phyloP scores from a whole-genome alignment of 768 basidiomycete genomes.

The Serendipita sp. region DNA sequence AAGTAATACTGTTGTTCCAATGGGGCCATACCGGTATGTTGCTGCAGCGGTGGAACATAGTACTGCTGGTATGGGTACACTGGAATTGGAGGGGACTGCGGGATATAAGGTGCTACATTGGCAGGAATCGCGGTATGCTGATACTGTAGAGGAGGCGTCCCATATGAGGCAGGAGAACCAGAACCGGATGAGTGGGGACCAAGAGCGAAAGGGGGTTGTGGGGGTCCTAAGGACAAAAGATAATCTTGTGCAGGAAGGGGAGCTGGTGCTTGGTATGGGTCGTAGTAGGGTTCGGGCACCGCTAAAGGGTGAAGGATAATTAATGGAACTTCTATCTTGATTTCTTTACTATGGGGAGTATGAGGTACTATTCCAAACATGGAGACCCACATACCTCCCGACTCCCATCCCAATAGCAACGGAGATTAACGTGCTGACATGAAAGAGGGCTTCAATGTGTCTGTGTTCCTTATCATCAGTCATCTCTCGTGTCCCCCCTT shows the following conservation, averaged over 20 bases:
- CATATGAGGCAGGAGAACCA: conserved; percentile 4
- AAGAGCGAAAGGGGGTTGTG: not conserved
- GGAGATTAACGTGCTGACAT: conserved; percentile 45
- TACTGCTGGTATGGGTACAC: conserved; percentile 3
- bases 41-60: not conserved
- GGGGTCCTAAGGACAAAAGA: not conserved
- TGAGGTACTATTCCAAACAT: conserved; percentile 7
- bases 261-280: conserved; percentile 12
- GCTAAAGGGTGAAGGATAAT: conserved; percentile 48
- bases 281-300: conserved; percentile 23
- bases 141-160: conserved; percentile 3
- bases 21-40: conserved; percentile 8
- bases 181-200: not conserved
- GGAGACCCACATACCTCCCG: conserved; percentile 7
- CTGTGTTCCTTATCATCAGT: conserved; percentile 22
- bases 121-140: conserved; percentile 16
- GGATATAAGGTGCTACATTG: conserved; percentile 19
- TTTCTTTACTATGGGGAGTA: conserved; percentile 43
- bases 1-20: conserved; percentile 20
- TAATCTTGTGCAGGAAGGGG: not conserved
- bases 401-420: conserved; percentile 52
- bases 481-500: conserved; percentile 45
- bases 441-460: conserved; percentile 42
- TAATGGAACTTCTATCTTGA: conserved; percentile 45
- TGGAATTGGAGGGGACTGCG: conserved; percentile 12